phyloP scores from a whole-genome alignment of 306 rosid species.

The Hippophae rhamnoides region DNA sequence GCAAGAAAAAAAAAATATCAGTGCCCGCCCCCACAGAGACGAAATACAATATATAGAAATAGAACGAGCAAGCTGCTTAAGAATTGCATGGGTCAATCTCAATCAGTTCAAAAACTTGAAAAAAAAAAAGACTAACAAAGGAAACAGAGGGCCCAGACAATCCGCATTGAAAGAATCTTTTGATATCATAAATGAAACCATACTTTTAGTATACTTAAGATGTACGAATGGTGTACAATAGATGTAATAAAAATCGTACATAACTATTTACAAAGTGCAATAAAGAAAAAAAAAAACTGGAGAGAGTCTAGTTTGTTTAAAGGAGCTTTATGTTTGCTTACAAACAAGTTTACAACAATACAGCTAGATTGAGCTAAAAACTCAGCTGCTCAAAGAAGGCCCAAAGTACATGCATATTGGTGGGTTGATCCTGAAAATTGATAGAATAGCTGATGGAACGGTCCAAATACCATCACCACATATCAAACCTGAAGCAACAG shows the following conservation, averaged over 20 bases:
- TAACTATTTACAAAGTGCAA: neutral
- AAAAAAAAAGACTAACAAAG: too few relatives aligned
- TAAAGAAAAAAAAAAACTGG: neutral
- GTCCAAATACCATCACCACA: conserved; percentile 99
- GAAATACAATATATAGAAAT: too few relatives aligned
- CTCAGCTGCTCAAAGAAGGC: conserved; percentile 49
- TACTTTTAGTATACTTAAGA: neutral
- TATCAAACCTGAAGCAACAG: conserved; percentile 91
- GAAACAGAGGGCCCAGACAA: too few relatives aligned
- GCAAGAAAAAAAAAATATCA: too few relatives aligned
- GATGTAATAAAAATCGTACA: too few relatives aligned
- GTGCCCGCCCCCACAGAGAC: too few relatives aligned
- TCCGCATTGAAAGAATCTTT: too few relatives aligned
- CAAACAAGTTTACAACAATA: neutral
- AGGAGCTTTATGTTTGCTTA: conserved; percentile 7
- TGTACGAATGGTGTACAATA: neutral
- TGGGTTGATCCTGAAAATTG: conserved; percentile 69
- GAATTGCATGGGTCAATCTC: too few relatives aligned
- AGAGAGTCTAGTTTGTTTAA: conserved; percentile 22
- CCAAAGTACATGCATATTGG: conserved; percentile 96
- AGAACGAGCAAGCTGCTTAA: too few relatives aligned
- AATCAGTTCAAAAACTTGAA: too few relatives aligned
- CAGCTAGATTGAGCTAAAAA: neutral
- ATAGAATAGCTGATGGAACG: conserved; percentile 81
- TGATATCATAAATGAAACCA: too few relatives aligned